Conservation (phyloP, 495 filamentous ascomycete species). For the Chaetomium fimeti region DNA sequence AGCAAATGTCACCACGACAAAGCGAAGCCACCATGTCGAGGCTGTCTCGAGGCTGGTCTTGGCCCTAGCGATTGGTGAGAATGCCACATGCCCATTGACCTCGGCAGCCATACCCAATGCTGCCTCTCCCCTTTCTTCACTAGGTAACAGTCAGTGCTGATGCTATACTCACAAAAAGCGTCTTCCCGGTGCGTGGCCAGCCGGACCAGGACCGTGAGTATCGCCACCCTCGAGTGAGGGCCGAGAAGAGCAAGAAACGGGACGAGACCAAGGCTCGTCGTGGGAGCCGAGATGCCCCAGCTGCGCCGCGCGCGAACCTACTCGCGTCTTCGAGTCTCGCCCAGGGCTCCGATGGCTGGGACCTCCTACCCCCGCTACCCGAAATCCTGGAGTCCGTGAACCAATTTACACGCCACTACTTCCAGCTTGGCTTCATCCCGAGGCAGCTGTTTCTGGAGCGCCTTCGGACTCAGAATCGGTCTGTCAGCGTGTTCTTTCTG, state of each 20-base stretch:
- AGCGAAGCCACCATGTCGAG: constrained; percentile 43
- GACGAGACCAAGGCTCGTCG: constrained; percentile 41
- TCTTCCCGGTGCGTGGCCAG: constrained; percentile 47
- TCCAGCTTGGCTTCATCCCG: constrained; percentile 54
- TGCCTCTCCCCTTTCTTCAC: background rate
- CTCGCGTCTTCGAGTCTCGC: constrained; percentile 21
- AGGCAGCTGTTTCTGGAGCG: constrained; percentile 48
- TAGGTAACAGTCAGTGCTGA: background rate
- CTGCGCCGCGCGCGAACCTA: constrained; percentile 22
- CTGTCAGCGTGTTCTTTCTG: constrained; percentile 49
- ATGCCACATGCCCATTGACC: background rate
- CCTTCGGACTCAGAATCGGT: constrained; percentile 41
- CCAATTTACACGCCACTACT: constrained; percentile 48
- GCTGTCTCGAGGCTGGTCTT: constrained; percentile 46
- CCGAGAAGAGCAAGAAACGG: constrained; percentile 42
- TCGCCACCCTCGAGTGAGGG: constrained; percentile 47
- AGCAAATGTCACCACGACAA: constrained; percentile 52
- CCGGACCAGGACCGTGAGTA: constrained; percentile 47
- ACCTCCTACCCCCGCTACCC: constrained; percentile 43
- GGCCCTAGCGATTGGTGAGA: constrained; percentile 45
- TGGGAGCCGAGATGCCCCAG: constrained; percentile 35
- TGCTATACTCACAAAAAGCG: constrained; percentile 26
- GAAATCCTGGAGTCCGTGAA: constrained; percentile 47
- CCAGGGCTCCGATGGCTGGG: constrained; percentile 43
- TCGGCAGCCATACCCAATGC: background rate